These are phyloP conservation scores for Craterostigma plantagineum DNA, from an alignment of 257 asterid genomes.

Conservation along the genomic window DNA sequence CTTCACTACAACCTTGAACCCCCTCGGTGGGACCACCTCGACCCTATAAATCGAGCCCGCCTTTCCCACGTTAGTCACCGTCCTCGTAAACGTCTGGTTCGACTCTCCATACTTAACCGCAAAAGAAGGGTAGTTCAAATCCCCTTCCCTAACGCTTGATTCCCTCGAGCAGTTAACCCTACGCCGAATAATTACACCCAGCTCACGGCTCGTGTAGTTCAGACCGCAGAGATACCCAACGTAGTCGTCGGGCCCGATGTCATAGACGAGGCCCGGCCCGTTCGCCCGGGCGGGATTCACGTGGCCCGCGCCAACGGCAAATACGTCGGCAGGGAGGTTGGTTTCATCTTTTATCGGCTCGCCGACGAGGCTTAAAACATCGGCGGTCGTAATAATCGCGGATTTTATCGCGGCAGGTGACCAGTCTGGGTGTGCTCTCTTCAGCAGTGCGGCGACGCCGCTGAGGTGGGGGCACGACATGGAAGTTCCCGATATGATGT, in stretches of 20 bases:
- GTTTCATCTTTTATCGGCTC: slow-evolving; percentile 17
- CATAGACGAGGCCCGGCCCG: slow-evolving; percentile 33
- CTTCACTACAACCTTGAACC: neutral
- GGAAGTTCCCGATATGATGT: slow-evolving; percentile 31
- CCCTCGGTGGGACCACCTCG: too few species aligned
- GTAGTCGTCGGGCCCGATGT: slow-evolving; percentile 20
- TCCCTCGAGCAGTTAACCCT: slow-evolving; percentile 13
- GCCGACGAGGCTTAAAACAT: slow-evolving; percentile 5
- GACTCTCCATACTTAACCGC: slow-evolving; percentile 12
- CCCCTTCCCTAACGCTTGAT: slow-evolving; percentile 18
- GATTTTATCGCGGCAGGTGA: slow-evolving; percentile 40
- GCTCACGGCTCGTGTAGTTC: slow-evolving; percentile 14
- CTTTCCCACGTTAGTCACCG: slow-evolving; percentile 20
- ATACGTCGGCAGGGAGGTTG: slow-evolving; percentile 14
- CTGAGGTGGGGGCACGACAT: slow-evolving; percentile 42
- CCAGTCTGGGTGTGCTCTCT: slow-evolving; percentile 32
- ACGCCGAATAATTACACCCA: slow-evolving; percentile 12
- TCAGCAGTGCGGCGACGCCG: slow-evolving; percentile 31
- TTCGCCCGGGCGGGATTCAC: slow-evolving; percentile 24
- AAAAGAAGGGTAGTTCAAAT: slow-evolving; percentile 31
- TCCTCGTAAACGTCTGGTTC: slow-evolving; percentile 13
- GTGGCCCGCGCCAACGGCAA: slow-evolving; percentile 31
- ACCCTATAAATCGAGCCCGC: too few species aligned
- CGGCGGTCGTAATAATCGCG: slow-evolving; percentile 29
- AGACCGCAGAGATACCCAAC: slow-evolving; percentile 29